Evolutionary conservation across 2,329 filamentous ascomycete genomes (phyloP), one percentile per base, ranked within the genome.

Genomic region (Paraphaeosphaeria sporulosa): DNA sequence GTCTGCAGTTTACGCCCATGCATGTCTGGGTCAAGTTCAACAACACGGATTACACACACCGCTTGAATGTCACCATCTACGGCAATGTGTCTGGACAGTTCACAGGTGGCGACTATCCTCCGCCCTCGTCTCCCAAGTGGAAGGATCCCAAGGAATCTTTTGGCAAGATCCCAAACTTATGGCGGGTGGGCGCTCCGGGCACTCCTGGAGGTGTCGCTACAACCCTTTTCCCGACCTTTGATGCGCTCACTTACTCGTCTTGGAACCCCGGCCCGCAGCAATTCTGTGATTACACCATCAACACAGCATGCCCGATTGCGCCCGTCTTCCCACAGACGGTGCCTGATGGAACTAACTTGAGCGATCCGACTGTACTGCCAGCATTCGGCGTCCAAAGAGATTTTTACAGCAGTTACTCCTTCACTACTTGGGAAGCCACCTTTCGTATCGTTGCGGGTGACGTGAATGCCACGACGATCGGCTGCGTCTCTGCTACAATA

Each of bases 51-150:
- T 76, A 85, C 4, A 84, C 81, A 53, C 87, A 94, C 72, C 86
- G 84, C 43, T 83, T 99, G 51, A 88, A 86, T 64, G 82, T 97
- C 57, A 95, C 89, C 1, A 86, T 97, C 49, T 98, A 93, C 82
- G 94, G 94, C 54, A 97, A 98, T 78, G 93, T 98, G 32, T 91
- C 90, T 9, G 95, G 95, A 49, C 87, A 89, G 53, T 83, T 85
- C 47, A 82, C 83, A 2, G 73, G 79, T 13, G 80, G 82, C n/a
- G 61, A 78, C 2, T 85, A 93, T 55, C 93, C 92, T 36, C 70
- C 86, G 0, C 78, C 84, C 19, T 77, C 84, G 68, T 85, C 87
- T 72, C 77, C 86, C 0, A 79, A 82, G 49, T 83, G 93, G 91
- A 75, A 67, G 2, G 82, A 95, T 72, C 72, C 82, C 0, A 85